Percentiles rank a stretch among this genome's conserved stretches.
Evolutionary conservation across 2,329 filamentous ascomycete genomes (phyloP).

Genomic region (Pyrenophora graminea): DNA sequence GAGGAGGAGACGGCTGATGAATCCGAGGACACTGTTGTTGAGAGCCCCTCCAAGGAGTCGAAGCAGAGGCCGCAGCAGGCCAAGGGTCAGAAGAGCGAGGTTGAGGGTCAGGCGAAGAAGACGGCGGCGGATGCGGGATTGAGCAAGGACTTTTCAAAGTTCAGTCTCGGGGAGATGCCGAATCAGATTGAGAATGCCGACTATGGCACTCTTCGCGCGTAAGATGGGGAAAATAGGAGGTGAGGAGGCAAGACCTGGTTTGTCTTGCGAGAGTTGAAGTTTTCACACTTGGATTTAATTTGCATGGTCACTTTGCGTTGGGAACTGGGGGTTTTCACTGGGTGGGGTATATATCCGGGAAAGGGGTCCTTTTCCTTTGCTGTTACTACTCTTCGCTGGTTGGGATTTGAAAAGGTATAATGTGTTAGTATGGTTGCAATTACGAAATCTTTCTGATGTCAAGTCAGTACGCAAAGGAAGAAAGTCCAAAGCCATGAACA

Average conservation of each 20-base stretch:
- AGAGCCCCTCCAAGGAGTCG: slow-evolving; percentile 17
- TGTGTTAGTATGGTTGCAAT: too few relatives aligned
- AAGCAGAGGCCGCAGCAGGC: neutral
- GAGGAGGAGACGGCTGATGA: slow-evolving; percentile 13
- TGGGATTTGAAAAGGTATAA: too few relatives aligned
- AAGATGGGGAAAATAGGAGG: neutral
- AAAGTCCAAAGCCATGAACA: too few relatives aligned
- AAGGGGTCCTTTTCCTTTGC: neutral
- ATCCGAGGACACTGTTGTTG: slow-evolving; percentile 33
- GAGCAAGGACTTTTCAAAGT: slow-evolving; percentile 29
- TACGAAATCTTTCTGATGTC: too few relatives aligned
- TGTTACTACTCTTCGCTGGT: too few relatives aligned
- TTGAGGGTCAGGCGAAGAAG: slow-evolving; percentile 20
- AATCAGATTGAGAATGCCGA: slow-evolving; percentile 37
- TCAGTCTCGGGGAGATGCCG: slow-evolving; percentile 35
- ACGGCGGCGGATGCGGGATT: slow-evolving; percentile 10
- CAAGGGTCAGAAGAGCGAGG: slow-evolving; percentile 5
- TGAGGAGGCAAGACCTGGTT: neutral
- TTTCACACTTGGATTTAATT: slow-evolving; percentile 7
- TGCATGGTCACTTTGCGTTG: slow-evolving; percentile 1
- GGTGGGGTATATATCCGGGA: neutral
- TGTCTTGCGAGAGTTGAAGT: too few relatives aligned
- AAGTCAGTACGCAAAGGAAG: too few relatives aligned
- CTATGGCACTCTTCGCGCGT: slow-evolving; percentile 32
- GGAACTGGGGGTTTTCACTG: neutral